Percentiles rank a stretch among this genome's conserved stretches.
Evolutionary conservation across 768 basidiomycete genomes (phyloP).

Genomic region (Boletus edulis): DNA sequence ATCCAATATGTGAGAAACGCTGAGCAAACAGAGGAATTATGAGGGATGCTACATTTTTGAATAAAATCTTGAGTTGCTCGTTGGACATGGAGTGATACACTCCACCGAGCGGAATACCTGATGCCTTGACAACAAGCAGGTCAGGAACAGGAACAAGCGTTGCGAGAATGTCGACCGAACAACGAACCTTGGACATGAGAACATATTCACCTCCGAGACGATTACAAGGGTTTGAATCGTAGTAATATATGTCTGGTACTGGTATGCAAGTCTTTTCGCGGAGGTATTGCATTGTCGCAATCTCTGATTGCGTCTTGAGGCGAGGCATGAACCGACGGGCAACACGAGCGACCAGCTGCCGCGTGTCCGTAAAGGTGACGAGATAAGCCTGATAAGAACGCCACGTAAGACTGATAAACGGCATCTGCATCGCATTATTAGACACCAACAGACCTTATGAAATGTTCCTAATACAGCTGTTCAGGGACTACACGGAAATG

Average conservation of each 20-base stretch:
- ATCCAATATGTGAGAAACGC: constrained; percentile 75
- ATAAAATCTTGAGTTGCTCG: constrained; percentile 57
- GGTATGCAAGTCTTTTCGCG: constrained; percentile 68
- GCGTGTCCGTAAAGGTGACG: constrained; percentile 58
- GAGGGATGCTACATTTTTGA: constrained; percentile 66
- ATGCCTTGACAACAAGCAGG: constrained; percentile 46
- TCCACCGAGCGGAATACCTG: constrained; percentile 65
- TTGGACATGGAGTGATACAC: constrained; percentile 73
- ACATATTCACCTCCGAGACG: constrained; percentile 84
- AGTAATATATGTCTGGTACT: constrained; percentile 71
- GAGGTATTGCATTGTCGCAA: constrained; percentile 81
- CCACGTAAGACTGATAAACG: constrained; percentile 3
- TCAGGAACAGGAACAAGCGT: background rate
- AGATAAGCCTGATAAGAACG: constrained; percentile 61
- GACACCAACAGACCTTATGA: constrained; percentile 58
- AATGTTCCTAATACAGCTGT: constrained; percentile 61
- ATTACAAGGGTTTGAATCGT: constrained; percentile 83
- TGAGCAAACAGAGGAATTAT: constrained; percentile 74
- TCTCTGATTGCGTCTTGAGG: constrained; percentile 84
- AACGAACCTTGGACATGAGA: constrained; percentile 77
- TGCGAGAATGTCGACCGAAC: background rate
- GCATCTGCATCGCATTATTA: background rate
- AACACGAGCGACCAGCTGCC: constrained; percentile 72
- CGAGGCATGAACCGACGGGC: constrained; percentile 85
- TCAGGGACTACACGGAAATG: constrained; percentile 10